Percentiles rank a stretch among this genome's conserved stretches.
Conservation (phyloP, 2,329 filamentous ascomycete species). For the Fusarium pseudocircinatum region DNA sequence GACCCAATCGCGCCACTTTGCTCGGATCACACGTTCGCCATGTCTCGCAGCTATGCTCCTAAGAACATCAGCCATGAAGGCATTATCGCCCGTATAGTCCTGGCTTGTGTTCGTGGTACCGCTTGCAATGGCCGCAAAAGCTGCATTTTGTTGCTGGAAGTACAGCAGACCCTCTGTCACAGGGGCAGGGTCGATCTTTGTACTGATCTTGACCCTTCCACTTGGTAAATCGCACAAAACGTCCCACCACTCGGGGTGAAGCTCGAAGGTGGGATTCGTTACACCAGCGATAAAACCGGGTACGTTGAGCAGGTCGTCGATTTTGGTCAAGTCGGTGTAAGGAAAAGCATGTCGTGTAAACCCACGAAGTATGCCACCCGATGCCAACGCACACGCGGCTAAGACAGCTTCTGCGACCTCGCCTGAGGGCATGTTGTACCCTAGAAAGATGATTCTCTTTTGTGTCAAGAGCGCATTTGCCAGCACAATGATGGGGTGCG, state of each 20-base stretch:
- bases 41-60: conserved; percentile 85
- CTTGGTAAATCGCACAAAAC: conserved; percentile 91
- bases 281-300: conserved; percentile 98
- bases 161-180: conserved; percentile 86
- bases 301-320: conserved; percentile 94
- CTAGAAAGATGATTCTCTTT: conserved; percentile 95
- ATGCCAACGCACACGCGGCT: conserved; percentile 93
- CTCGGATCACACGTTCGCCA: conserved; percentile 88
- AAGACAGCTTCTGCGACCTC: conserved; percentile 98
- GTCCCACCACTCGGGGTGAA: conserved; percentile 98
- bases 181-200: conserved; percentile 81
- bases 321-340: conserved; percentile 97
- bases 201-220: conserved; percentile 94
- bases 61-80: conserved; percentile 88
- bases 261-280: conserved; percentile 94
- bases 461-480: conserved; percentile 95
- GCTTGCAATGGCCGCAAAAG: conserved; percentile 61
- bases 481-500: conserved; percentile 94
- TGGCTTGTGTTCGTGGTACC: conserved; percentile 53
- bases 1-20: conserved; percentile 96
- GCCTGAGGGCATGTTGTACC: conserved; percentile 92
- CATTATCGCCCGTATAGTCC: conserved; percentile 85
- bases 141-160: conserved; percentile 83
- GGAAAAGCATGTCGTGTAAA: conserved; percentile 98
- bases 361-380: conserved; percentile 88